Evolutionary conservation across 179 eudicot species (phyloP), one percentile per base, ranked within the genome.

Genomic region (Carnegiea gigantea): DNA sequence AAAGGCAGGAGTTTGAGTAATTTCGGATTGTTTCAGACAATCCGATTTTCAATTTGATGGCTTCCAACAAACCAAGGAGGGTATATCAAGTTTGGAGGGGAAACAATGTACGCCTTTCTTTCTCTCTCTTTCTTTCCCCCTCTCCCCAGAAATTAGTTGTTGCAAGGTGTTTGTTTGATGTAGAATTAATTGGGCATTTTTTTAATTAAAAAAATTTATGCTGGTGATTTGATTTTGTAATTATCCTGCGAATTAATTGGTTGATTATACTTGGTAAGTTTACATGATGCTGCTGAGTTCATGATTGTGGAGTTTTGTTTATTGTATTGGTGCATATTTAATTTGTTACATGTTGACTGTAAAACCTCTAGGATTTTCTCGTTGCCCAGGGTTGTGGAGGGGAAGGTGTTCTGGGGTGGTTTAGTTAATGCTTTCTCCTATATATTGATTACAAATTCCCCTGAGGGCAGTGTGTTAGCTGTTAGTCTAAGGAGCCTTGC

Each of bases 21-120:
- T 8, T 28, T 36, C n/a, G 44, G 73, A 18, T 70, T 70, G 73
- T 70, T 70, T 33, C 33, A 20, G 73, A 70, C 44, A 43, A 70
- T 70, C 43, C 73, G 73, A 70, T 70, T 70, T 17, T 36, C 44
- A 70, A 13, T 33, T 70, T 70, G 44, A 70, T 70, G 73, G 73
- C 73, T 10, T 70, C 73, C 46, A 18, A 70, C n/a, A 70, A 70
- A 36, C 73, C 73, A 14, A 70, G 23, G 46, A 70, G 46, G 73
- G 44, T 70, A 15, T 70, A 70, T 70, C 73, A 70, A 70, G 73
- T 70, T 70, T 70, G 73, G 73, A 70, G 26, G 43, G 73, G 73
- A 21, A 70, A 36, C 46, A 70, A 70, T 70, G 73, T 70, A 70
- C 11, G 3, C 9, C 72, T 28, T 38, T 67, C 72, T 67, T 20